These are phyloP conservation scores for Tothia fuscella DNA, from an alignment of 2,329 filamentous ascomycete species.

Conservation along the genomic window DNA sequence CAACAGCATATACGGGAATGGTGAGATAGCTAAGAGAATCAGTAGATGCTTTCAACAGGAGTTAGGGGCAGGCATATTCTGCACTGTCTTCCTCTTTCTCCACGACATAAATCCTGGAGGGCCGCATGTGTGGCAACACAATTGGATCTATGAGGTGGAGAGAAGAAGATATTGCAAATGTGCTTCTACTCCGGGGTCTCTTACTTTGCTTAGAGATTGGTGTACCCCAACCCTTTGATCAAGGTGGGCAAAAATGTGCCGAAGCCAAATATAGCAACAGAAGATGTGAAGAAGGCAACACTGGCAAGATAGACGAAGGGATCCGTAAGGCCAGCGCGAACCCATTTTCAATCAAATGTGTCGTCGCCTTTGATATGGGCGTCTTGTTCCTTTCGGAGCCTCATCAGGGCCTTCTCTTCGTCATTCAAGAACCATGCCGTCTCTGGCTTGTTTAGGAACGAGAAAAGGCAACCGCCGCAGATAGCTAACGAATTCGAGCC, in stretches of 20 bases:
- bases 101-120: too few relatives aligned
- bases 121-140: too few relatives aligned
- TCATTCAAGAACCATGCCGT: constrained; percentile 18
- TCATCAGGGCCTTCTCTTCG: constrained; percentile 15
- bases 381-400: constrained; percentile 19
- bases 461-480: constrained; percentile 13
- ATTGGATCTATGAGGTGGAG: too few relatives aligned
- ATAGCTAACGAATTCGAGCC: constrained; percentile 12
- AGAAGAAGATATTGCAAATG: too few relatives aligned
- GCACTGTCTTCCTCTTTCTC: too few relatives aligned
- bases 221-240: constrained; percentile 22
- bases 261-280: constrained; percentile 22
- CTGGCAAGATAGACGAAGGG: constrained; percentile 20
- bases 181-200: too few relatives aligned
- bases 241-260: constrained; percentile 26
- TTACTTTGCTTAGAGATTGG: constrained; percentile 1
- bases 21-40: constrained; percentile 16
- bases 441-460: constrained; percentile 17
- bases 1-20: constrained; percentile 25
- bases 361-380: constrained; percentile 19
- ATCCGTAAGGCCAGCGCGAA: constrained; percentile 20
- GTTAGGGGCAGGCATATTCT: too few relatives aligned
- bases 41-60: not conserved
- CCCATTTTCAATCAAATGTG: constrained; percentile 20
- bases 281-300: constrained; percentile 23